Conservation (phyloP, 1,284 basidiomycete species). For the Moniliophthora roreri region DNA sequence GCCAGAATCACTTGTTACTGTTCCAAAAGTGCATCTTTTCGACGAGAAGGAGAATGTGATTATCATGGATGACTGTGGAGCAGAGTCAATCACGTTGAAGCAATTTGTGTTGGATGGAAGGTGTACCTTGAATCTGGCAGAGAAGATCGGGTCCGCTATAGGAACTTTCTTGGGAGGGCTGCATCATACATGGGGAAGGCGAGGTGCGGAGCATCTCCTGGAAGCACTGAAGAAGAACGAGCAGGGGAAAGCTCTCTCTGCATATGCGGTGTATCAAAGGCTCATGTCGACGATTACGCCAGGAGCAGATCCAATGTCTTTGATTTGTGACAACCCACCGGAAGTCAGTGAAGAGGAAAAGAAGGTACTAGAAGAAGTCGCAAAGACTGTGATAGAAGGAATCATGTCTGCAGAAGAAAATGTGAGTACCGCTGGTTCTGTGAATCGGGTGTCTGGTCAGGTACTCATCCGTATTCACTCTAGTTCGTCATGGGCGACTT, state of each 20-base stretch:
- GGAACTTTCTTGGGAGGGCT: constrained; percentile 50
- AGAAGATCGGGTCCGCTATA: constrained; percentile 47
- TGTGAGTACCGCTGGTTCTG: constrained; percentile 26
- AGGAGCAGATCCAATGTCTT: constrained; percentile 29
- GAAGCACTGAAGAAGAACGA: constrained; percentile 39
- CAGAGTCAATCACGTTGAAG: constrained; percentile 42
- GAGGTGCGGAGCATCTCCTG: constrained; percentile 26
- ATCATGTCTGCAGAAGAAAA: constrained; percentile 36
- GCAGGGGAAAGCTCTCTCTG: constrained; percentile 41
- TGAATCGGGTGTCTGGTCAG: not conserved
- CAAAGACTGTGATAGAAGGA: constrained; percentile 29
- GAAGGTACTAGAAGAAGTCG: constrained; percentile 33
- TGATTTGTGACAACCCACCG: constrained; percentile 41
- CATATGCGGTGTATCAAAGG: constrained; percentile 27
- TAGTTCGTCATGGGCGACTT: constrained; percentile 60
- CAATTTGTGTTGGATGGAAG: constrained; percentile 40
- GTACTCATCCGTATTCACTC: constrained; percentile 17
- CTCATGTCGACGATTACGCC: constrained; percentile 42
- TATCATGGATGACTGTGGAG: constrained; percentile 63
- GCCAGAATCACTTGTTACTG: constrained; percentile 36
- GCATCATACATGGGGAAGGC: constrained; percentile 40
- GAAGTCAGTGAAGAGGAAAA: constrained; percentile 36
- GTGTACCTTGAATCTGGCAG: constrained; percentile 31
- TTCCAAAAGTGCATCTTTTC: constrained; percentile 48
- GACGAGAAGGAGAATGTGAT: constrained; percentile 49